phyloP scores from a whole-genome alignment of 2,329 filamentous ascomycete species.

The Sordariomycetes sp. region DNA sequence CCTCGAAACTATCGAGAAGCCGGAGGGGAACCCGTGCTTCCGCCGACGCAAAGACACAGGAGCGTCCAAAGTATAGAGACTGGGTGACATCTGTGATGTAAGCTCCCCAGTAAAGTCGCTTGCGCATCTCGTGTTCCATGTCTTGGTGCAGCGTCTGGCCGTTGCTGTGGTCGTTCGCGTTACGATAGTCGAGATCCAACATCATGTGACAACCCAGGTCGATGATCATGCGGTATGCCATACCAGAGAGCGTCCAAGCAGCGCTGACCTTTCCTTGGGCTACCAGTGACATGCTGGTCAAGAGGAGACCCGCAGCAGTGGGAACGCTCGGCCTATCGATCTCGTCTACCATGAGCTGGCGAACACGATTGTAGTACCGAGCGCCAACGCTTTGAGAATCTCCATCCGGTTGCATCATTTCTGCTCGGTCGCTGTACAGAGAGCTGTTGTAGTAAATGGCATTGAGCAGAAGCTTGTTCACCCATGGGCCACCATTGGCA shows the following conservation, averaged over 20 bases:
- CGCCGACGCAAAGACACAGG: slow-evolving; percentile 19
- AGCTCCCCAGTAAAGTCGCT: slow-evolving; percentile 23
- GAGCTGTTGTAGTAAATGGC: slow-evolving; percentile 29
- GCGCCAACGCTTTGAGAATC: slow-evolving; percentile 26
- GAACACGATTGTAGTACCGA: no score
- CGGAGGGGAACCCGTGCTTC: slow-evolving; percentile 20
- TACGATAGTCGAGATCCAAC: slow-evolving; percentile 15
- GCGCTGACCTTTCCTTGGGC: slow-evolving; percentile 22
- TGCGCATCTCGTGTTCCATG: slow-evolving; percentile 21
- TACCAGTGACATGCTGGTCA: slow-evolving; percentile 20
- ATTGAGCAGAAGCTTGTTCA: slow-evolving; percentile 27
- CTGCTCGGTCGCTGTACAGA: slow-evolving; percentile 24
- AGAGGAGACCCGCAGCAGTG: slow-evolving; percentile 22
- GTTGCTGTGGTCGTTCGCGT: slow-evolving; percentile 13
- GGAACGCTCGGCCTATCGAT: slow-evolving; percentile 24
- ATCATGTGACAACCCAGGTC: slow-evolving; percentile 26
- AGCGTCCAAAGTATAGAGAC: slow-evolving; percentile 21
- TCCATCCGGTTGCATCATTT: slow-evolving; percentile 21
- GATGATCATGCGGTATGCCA: slow-evolving; percentile 27
- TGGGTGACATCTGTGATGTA: slow-evolving; percentile 23
- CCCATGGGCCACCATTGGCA: slow-evolving; percentile 21
- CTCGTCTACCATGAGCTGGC: slow-evolving; percentile 22
- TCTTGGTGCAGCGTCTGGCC: slow-evolving; percentile 15
- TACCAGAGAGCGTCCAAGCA: slow-evolving; percentile 24
- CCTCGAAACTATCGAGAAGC: slow-evolving; percentile 21